A percentile compares a stretch with the other conserved stretches of the same genome.
phyloP scores from a whole-genome alignment of 2,329 filamentous ascomycete species.

The Xylaria sp. region DNA sequence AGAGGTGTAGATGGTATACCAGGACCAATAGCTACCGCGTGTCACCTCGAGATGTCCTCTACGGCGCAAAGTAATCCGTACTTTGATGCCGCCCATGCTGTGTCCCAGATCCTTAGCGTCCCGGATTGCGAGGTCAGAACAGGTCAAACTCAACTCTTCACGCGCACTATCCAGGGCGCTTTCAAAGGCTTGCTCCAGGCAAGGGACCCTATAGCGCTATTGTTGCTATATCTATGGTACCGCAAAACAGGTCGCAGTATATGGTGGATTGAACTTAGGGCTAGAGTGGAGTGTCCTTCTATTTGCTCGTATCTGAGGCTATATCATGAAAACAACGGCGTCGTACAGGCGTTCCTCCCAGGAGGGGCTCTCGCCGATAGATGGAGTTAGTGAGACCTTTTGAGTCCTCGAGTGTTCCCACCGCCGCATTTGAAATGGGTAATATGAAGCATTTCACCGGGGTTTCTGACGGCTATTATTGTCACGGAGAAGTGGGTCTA shows the following conservation, averaged over 20 bases:
- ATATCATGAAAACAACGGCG: constrained; percentile 37
- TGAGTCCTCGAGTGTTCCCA: no score
- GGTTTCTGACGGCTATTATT: no score
- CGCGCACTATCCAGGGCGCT: constrained; percentile 39
- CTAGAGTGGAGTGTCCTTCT: constrained; percentile 49
- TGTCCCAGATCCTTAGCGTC: constrained; percentile 42
- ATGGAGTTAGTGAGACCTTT: background rate
- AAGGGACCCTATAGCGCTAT: constrained; percentile 46
- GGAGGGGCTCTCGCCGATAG: constrained; percentile 24
- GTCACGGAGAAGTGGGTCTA: no score
- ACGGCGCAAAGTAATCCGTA: constrained; percentile 46
- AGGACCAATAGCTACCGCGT: constrained; percentile 32
- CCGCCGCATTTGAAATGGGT: no score
- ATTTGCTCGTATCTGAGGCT: constrained; percentile 46
- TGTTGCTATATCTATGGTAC: constrained; percentile 52
- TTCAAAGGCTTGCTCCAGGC: constrained; percentile 43
- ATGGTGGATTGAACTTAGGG: constrained; percentile 52
- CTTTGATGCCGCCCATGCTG: constrained; percentile 45
- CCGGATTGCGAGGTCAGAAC: constrained; percentile 40
- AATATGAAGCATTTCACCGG: no score
- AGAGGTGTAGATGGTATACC: constrained; percentile 38
- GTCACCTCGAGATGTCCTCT: constrained; percentile 39
- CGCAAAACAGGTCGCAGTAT: constrained; percentile 46
- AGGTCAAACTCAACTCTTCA: constrained; percentile 44
- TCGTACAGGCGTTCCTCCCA: constrained; percentile 42